Evolutionary conservation across 225 moss, liverwort and hornwort genomes (phyloP).

Genomic region (Rhytidiadelphus loreus): DNA sequence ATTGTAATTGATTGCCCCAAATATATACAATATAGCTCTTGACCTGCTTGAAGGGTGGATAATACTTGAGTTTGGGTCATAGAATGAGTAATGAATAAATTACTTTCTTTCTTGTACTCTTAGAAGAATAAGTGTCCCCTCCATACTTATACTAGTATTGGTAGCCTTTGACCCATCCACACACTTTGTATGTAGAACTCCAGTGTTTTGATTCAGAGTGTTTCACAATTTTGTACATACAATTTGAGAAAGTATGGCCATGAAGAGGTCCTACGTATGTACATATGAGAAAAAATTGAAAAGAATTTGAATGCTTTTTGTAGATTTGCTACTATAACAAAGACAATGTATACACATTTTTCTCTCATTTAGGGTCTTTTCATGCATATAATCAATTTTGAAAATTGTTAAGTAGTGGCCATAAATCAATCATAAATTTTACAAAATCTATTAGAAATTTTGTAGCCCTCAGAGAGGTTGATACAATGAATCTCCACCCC

Average conservation of each 20-base stretch:
- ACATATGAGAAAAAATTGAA: not conserved
- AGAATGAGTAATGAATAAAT: not conserved
- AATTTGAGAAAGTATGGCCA: not conserved
- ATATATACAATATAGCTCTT: not conserved
- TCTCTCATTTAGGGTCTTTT: not conserved
- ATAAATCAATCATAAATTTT: not conserved
- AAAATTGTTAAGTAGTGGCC: not conserved
- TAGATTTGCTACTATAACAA: too few species aligned
- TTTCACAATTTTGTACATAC: not conserved
- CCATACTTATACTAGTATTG: rapidly evolving
- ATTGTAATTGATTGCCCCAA: not conserved
- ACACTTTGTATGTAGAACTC: not conserved
- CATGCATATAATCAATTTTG: not conserved
- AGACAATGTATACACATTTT: not conserved
- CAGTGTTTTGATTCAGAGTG: too few species aligned
- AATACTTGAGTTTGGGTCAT: not conserved
- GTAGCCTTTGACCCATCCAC: not conserved
- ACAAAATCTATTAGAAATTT: too few species aligned
- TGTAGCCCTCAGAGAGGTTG: too few species aligned
- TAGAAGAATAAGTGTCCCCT: not conserved
- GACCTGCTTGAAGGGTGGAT: not conserved
- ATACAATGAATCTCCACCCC: not conserved
- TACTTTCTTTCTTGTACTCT: too few species aligned
- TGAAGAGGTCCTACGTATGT: rapidly evolving
- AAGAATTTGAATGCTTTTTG: not conserved